Evolutionary conservation across 495 filamentous ascomycete genomes (phyloP), one percentile per base, ranked within the genome.

Genomic region (Annulohypoxylon nitens): DNA sequence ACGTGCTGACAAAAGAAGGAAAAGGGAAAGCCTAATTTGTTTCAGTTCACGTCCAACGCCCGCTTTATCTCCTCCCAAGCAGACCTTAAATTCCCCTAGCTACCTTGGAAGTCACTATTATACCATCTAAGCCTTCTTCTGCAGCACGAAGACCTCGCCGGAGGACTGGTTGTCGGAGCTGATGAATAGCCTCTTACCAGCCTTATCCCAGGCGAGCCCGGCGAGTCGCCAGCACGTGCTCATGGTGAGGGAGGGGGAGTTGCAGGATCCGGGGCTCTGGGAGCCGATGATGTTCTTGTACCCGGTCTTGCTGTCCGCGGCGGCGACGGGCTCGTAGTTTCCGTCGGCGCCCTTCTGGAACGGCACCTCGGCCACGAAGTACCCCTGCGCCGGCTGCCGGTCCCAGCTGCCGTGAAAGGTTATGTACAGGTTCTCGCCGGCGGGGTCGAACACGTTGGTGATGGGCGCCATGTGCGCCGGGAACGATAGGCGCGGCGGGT

Each of bases 371-470:
- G 84, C 78, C 0, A 89, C 74, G 67, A 84, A 84, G 75, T 90
- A 90, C 2, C 88, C 88, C 4, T 81, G 69, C 0, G 88, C 86
- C 14, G 78, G 75, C 18, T 82, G 76, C 2, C 87, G 83, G 74
- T 89, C 70, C 88, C 88, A 90, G 64, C 82, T 85, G 5, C 88
- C 88, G 66, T 90, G 88, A 71, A 90, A 88, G 4, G 85, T 81
- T 36, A 90, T 80, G 78, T 84, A 90, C 57, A 87, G 82, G 82
- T 77, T 87, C 37, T 79, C 74, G 2, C 64, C 80, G 26, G 75
- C 78, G 64, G 78, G 76, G 61, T 83, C 78, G 61, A 81, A 77
- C 39, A 77, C 84, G 62, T 87, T 85, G 68, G 86, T 85, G 34
- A 90, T 80, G 12, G 88, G 88, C 0, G 88, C 88, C 75, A 78